phyloP scores from a whole-genome alignment of 2,329 filamentous ascomycete genomes.

The Alternaria metachromatica region DNA sequence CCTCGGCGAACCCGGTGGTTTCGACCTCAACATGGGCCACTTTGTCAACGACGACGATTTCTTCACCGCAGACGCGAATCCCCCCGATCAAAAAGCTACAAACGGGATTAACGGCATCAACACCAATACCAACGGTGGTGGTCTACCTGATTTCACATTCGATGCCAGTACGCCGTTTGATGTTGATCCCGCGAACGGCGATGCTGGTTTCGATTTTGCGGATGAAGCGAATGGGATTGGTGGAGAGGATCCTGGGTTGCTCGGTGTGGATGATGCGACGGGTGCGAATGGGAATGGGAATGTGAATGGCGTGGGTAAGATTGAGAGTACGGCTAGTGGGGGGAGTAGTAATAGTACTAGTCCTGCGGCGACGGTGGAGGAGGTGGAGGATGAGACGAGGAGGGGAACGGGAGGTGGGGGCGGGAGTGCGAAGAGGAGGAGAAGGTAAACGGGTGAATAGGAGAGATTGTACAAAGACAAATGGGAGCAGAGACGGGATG shows the following conservation, averaged over 20 bases:
- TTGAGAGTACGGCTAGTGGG: constrained; percentile 52
- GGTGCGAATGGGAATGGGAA: not conserved
- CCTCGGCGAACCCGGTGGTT: constrained; percentile 48
- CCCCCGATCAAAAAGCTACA: not conserved
- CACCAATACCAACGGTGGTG: constrained; percentile 8
- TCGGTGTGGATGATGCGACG: not conserved
- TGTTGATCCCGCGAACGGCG: constrained; percentile 6
- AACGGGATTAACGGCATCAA: constrained; percentile 11
- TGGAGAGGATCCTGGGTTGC: not conserved
- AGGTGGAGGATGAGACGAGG: constrained; percentile 44
- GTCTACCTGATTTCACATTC: constrained; percentile 9
- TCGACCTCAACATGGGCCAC: constrained; percentile 62
- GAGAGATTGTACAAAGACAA: not conserved
- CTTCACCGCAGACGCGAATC: constrained; percentile 47
- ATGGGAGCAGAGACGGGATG: not conserved
- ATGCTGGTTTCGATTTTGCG: not conserved
- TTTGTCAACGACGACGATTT: constrained; percentile 65
- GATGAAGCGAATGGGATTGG: constrained; percentile 9
- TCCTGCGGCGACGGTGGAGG: constrained; percentile 47
- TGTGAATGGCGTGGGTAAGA: constrained; percentile 17
- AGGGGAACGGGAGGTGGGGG: not conserved
- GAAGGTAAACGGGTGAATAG: constrained; percentile 16
- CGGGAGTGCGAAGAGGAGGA: constrained; percentile 40
- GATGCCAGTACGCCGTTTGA: not conserved
- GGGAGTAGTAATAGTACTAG: constrained; percentile 48